Evolutionary conservation across 768 basidiomycete species (phyloP).

Genomic region (Rhodocollybia butyracea): DNA sequence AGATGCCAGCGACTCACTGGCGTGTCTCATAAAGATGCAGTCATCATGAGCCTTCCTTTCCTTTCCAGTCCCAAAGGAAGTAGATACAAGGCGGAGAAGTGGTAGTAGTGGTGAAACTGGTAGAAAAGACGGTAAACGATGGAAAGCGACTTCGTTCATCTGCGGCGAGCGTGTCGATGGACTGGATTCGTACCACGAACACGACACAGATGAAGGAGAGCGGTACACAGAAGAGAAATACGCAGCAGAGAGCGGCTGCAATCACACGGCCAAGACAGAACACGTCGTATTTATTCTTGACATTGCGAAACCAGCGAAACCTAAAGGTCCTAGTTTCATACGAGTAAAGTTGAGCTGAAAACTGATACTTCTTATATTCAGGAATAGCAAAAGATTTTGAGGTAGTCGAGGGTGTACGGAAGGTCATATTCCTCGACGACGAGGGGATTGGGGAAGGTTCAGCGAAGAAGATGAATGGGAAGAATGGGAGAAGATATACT

Average conservation of each 20-base stretch:
- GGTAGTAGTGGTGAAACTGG: too few relatives aligned
- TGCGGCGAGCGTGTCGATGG: background rate
- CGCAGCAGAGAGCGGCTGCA: background rate
- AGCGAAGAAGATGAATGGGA: background rate
- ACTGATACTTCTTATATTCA: background rate
- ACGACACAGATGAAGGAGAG: background rate
- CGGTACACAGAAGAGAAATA: background rate
- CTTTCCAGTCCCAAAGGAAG: background rate
- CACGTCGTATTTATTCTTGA: background rate
- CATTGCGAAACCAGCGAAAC: conserved; percentile 2
- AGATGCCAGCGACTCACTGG: background rate
- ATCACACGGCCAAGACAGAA: background rate
- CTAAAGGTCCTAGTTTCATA: background rate
- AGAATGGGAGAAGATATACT: background rate
- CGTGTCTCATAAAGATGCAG: background rate
- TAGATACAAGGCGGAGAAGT: background rate
- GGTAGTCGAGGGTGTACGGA: background rate
- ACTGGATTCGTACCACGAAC: background rate
- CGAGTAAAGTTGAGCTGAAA: background rate
- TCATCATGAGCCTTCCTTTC: background rate
- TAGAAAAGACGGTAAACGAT: background rate
- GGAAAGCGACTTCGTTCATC: conserved; percentile 2
- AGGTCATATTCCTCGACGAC: background rate
- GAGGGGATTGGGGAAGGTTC: background rate
- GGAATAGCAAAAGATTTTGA: conserved; percentile 1